Percentiles rank a stretch among this genome's conserved stretches.
phyloP scores from a whole-genome alignment of 2,329 filamentous ascomycete species.

The Apiospora sp. region DNA sequence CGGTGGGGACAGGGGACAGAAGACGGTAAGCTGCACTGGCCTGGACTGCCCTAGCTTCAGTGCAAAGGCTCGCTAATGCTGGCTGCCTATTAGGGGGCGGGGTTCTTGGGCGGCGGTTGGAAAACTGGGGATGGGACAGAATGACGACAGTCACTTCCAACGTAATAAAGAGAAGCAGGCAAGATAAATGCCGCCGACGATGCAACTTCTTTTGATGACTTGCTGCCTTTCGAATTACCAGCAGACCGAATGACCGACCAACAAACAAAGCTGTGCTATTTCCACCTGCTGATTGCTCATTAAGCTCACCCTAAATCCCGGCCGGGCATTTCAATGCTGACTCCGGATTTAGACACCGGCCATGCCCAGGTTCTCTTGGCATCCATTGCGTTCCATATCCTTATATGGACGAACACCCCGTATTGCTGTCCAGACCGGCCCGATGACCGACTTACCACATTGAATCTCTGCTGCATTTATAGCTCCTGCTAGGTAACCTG shows the following conservation, averaged over 20 bases:
- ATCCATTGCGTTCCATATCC: slow-evolving; percentile 26
- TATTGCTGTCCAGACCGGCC: not conserved
- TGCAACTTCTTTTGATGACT: not conserved
- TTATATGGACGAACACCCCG: not conserved
- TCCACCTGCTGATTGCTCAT: not conserved
- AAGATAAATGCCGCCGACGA: not conserved
- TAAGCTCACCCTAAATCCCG: not conserved
- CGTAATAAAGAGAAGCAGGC: not conserved
- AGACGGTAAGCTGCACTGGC: not conserved
- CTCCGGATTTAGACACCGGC: not conserved
- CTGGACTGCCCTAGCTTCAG: not conserved
- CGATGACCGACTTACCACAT: not conserved
- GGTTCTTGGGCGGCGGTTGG: not conserved
- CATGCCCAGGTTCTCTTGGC: slow-evolving; percentile 25
- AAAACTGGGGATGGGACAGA: not conserved
- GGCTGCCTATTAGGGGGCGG: not conserved
- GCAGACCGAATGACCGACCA: not conserved
- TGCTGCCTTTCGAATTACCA: not conserved
- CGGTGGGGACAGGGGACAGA: not conserved
- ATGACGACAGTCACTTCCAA: slow-evolving; percentile 7
- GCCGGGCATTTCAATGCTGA: not conserved
- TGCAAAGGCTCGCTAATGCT: not conserved
- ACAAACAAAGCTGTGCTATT: not conserved
- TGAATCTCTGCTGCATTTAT: not conserved
- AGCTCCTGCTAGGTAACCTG: not conserved